A percentile compares a stretch with the other conserved stretches of the same genome.
These are phyloP conservation scores for Solanum piurae DNA, from an alignment of 257 asterid genomes.

Conservation along the genomic window DNA sequence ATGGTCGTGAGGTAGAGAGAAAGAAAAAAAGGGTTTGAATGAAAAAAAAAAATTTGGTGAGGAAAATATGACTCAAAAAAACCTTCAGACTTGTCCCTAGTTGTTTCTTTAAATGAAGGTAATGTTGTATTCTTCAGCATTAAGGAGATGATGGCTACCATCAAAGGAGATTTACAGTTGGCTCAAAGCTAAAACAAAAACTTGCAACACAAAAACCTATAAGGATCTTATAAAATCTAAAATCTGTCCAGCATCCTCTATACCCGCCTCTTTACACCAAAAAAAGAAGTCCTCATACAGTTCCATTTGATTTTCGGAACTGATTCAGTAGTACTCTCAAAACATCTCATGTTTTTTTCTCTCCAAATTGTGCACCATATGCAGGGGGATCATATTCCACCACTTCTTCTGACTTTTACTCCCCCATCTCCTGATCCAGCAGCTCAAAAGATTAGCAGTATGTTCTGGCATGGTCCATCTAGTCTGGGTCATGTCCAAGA, in stretches of 20 bases:
- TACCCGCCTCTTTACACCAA: background rate
- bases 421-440: background rate
- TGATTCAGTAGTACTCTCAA: background rate
- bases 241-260: background rate
- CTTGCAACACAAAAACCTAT: background rate
- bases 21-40: too few relatives aligned
- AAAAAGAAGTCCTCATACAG: background rate
- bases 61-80: too few relatives aligned
- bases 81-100: too few relatives aligned
- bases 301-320: background rate
- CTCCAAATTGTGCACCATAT: background rate
- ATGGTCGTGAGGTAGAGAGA: background rate
- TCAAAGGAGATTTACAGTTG: background rate
- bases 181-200: background rate
- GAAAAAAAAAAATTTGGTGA: too few relatives aligned
- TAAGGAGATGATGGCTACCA: background rate
- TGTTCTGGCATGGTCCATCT: too few relatives aligned
- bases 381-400: background rate
- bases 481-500: too few relatives aligned
- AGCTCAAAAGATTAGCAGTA: too few relatives aligned
- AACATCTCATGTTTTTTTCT: background rate
- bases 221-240: too few relatives aligned
- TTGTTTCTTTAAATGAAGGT: too few relatives aligned
- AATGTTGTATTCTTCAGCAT: background rate
- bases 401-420: background rate